These are phyloP conservation scores for Sisymbrium altissimum DNA, from an alignment of 345 rosid species.

Conservation along the genomic window DNA sequence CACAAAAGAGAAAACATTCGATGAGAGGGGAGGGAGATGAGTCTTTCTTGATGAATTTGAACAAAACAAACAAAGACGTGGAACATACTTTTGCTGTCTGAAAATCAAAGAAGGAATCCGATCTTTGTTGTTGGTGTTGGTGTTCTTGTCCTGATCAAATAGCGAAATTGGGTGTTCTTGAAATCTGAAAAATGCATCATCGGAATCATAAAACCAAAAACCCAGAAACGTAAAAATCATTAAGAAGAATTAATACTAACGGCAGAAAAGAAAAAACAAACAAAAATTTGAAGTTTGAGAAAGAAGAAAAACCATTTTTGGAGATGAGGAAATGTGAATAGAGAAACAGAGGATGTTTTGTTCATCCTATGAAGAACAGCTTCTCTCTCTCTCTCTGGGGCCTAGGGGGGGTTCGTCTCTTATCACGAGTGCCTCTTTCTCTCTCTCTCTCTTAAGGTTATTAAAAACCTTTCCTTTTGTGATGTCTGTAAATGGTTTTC, in stretches of 20 bases:
- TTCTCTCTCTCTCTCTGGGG: not conserved
- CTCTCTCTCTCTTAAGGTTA: too few relatives aligned
- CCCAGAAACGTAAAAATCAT: conserved; percentile 4
- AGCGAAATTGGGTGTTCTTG: conserved; percentile 2
- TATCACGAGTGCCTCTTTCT: conserved; percentile 7
- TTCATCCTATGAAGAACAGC: conserved; percentile 38
- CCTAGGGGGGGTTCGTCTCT: conserved; percentile 9
- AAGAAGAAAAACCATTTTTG: conserved; percentile 41
- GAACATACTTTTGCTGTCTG: conserved; percentile 22
- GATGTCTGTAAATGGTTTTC: conserved; percentile 23
- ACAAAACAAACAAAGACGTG: not conserved
- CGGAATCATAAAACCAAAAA: conserved; percentile 22
- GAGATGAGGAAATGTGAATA: conserved; percentile 45
- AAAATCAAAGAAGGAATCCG: conserved; percentile 15
- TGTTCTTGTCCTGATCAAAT: conserved; percentile 17
- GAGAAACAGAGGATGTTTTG: conserved; percentile 50
- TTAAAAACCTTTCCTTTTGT: conserved; percentile 54
- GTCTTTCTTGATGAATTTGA: not conserved
- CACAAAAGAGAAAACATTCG: not conserved
- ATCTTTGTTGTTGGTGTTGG: not conserved
- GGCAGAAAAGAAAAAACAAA: not conserved
- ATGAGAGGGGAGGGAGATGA: not conserved
- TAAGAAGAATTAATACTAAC: not conserved
- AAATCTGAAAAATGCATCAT: conserved; percentile 27
- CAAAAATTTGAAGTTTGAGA: not conserved